Base-by-base conservation (phyloP, 164 flowering plant genomes). In the Echeveria elegans region DNA sequence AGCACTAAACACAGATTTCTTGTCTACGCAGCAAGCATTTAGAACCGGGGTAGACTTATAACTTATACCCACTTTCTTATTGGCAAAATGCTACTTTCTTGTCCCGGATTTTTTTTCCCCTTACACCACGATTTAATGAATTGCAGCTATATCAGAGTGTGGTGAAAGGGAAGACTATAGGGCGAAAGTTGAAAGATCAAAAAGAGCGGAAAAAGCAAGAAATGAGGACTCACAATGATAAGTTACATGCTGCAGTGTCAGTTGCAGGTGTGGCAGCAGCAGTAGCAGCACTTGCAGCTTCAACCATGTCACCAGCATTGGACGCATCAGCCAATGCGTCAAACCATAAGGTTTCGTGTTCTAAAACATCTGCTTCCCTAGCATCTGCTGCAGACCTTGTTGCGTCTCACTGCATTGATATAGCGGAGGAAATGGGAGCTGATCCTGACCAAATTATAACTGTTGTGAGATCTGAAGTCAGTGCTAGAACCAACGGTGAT, bases 321-420 rank as follows among this genome's bases (percentile, higher is more conserved):
- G 85, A 80, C 65, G 59, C 64, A 23, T 47, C 78, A 26, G 40
- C 73, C 5, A 18, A 67, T 26, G 45, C n/a, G 10, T 21, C 28
- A 23, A 8, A 52, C 58, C 58, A 67, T 37, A 41, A 72, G 43
- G 73, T 65, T 28, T 71, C 56, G 21, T 68, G 81, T 31, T 56
- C 82, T 18, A 85, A 74, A 68, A 75, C 75, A 52, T 60, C 86
- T 5, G 76, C 80, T 32, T 87, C 95, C 16, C 60, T 89, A n/a
- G 93, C 95, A 30, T 84, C 98, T 31, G 98, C 98, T 19, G 88
- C 98, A 28, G 90, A 92, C 2, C 66, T 92, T 8, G 96, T 92
- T 9, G 98, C 98, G 53, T 87, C 98, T 0, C 95, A 88, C 62
- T 89, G 98, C 80, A 85, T 89, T 18, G 93, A 88, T 69, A 76